These are phyloP conservation scores for Hortaea sp. DNA, from an alignment of 2,329 filamentous ascomycete genomes.

Conservation along the genomic window DNA sequence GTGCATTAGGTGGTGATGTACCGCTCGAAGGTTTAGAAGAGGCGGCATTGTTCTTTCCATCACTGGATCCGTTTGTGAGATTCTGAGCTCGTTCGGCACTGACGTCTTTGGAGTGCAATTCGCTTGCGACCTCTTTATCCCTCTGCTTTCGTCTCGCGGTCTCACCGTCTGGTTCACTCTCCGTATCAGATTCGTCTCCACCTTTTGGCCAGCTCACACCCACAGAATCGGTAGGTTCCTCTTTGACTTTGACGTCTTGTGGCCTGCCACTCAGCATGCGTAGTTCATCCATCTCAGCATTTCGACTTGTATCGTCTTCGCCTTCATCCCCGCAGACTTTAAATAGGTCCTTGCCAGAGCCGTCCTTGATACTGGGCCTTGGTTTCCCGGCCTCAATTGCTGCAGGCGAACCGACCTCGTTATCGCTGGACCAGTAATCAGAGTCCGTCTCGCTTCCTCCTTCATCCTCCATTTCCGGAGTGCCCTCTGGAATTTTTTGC, in stretches of 20 bases:
- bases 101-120: not conserved
- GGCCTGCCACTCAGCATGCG: slow-evolving; percentile 30
- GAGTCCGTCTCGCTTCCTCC: slow-evolving; percentile 40
- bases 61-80: not conserved
- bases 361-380: slow-evolving; percentile 41
- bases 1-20: not conserved
- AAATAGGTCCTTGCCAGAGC: slow-evolving; percentile 56
- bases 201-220: not conserved
- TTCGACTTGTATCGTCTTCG: slow-evolving; percentile 42
- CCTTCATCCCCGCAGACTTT: slow-evolving; percentile 66
- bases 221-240: slow-evolving; percentile 2
- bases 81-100: not conserved
- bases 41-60: no score
- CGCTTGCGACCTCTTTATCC: not conserved
- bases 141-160: not conserved
- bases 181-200: slow-evolving; percentile 18
- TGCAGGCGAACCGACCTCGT: slow-evolving; percentile 31
- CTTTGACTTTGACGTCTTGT: not conserved
- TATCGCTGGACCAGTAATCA: slow-evolving; percentile 16
- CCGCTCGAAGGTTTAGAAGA: not conserved
- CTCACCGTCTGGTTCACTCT: slow-evolving; percentile 13
- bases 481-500: slow-evolving; percentile 12
- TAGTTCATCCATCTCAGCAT: slow-evolving; percentile 60
- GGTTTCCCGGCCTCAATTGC: slow-evolving; percentile 1
- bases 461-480: slow-evolving; percentile 29